phyloP scores from a whole-genome alignment of 345 rosid species.

The Arabidopsis arenosa region DNA sequence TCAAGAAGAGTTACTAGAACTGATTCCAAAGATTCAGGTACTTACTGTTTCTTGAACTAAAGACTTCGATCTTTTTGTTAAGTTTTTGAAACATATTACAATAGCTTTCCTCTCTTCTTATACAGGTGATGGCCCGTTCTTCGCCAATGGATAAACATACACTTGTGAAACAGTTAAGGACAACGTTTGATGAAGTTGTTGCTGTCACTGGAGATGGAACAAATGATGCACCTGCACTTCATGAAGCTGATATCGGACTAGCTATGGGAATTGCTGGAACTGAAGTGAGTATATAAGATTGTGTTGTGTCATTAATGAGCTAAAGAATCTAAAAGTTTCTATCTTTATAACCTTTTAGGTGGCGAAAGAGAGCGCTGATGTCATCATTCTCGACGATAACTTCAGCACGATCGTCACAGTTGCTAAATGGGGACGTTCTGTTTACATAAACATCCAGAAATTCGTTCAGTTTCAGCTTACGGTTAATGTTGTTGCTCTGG shows the following conservation, averaged over 20 bases:
- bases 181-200: slow-evolving; percentile 85
- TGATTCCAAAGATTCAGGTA: slow-evolving; percentile 96
- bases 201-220: slow-evolving; percentile 98
- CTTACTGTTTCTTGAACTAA: slow-evolving; percentile 1
- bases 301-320: background rate
- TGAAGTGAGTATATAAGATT: slow-evolving; percentile 57
- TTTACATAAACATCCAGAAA: slow-evolving; percentile 89
- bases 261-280: slow-evolving; percentile 99
- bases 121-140: slow-evolving; percentile 95
- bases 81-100: background rate
- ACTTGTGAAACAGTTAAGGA: slow-evolving; percentile 79
- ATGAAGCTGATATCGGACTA: slow-evolving; percentile 95
- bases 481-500: slow-evolving; percentile 80
- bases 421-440: slow-evolving; percentile 96
- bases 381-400: slow-evolving; percentile 88
- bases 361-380: slow-evolving; percentile 99
- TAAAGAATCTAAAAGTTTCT: background rate
- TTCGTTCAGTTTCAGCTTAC: slow-evolving; percentile 97
- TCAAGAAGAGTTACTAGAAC: slow-evolving; percentile 64
- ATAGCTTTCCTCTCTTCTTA: slow-evolving; percentile 19
- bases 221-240: slow-evolving; percentile 97
- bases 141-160: slow-evolving; percentile 95
- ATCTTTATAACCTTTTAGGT: slow-evolving; percentile 56
- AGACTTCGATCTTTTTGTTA: background rate
- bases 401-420: slow-evolving; percentile 95